phyloP scores from a whole-genome alignment of 352 stramenopile species.

The Plasmopara viticola region DNA sequence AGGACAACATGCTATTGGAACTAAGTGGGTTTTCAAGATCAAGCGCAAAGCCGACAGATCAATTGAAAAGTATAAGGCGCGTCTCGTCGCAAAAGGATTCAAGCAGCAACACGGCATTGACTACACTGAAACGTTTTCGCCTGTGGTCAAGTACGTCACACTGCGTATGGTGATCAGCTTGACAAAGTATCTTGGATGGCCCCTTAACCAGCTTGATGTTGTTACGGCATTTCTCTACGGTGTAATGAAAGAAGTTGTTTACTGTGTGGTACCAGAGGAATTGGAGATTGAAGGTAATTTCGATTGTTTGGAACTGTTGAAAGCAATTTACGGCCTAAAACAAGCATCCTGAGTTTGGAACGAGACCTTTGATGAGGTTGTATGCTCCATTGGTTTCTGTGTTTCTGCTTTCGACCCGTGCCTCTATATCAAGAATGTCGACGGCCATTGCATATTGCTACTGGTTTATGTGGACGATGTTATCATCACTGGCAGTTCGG shows the following conservation, averaged over 20 bases:
- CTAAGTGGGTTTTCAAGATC: no score
- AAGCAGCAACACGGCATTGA: background rate
- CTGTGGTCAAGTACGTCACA: background rate
- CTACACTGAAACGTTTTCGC: background rate
- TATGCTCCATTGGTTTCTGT: background rate
- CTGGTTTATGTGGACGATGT: conserved; percentile 1
- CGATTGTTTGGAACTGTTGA: conserved; percentile 7
- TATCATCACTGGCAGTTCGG: background rate
- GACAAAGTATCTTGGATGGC: background rate
- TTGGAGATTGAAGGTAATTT: background rate
- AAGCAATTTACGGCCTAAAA: conserved; percentile 1
- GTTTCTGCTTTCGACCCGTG: background rate
- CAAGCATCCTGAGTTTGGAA: no score
- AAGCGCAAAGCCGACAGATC: conserved; percentile 29
- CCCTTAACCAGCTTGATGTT: conserved; percentile 8
- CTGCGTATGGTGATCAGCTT: conserved; percentile 4
- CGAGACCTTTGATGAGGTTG: no score
- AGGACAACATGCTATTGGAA: conserved; percentile 8
- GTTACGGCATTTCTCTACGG: conserved; percentile 11
- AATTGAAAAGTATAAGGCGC: conserved; percentile 18
- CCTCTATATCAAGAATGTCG: background rate
- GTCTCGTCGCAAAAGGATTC: no score
- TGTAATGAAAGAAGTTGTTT: conserved; percentile 7
- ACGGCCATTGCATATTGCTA: background rate
- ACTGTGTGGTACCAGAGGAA: background rate